Percentiles rank a stretch among this genome's conserved stretches.
phyloP scores from a whole-genome alignment of 441 rosid species.

The Capsella rubella region DNA sequence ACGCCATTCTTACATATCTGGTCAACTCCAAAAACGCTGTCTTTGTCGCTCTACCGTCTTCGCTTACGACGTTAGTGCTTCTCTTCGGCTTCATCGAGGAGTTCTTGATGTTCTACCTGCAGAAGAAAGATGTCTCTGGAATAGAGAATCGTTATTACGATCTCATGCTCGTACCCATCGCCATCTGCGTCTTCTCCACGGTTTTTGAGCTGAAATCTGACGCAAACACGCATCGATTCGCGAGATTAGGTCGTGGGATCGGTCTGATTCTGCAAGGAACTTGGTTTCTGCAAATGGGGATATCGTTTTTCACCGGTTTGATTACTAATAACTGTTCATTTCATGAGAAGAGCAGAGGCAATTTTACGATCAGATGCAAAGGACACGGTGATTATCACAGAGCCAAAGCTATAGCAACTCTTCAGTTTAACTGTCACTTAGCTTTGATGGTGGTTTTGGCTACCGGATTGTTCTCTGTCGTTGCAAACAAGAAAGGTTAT shows the following conservation, averaged over 20 bases:
- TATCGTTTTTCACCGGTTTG: slow-evolving; percentile 72
- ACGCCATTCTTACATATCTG: slow-evolving; percentile 55
- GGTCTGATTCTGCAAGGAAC: slow-evolving; percentile 85
- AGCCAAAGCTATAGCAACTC: slow-evolving; percentile 87
- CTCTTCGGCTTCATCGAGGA: slow-evolving; percentile 81
- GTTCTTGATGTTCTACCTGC: slow-evolving; percentile 69
- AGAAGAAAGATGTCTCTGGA: slow-evolving; percentile 72
- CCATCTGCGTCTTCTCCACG: slow-evolving; percentile 66
- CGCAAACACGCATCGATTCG: slow-evolving; percentile 40
- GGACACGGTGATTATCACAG: slow-evolving; percentile 84
- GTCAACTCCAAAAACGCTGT: slow-evolving; percentile 39
- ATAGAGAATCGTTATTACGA: slow-evolving; percentile 85
- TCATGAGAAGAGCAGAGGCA: slow-evolving; percentile 75
- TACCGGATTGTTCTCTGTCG: slow-evolving; percentile 54
- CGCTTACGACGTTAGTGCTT: slow-evolving; percentile 56
- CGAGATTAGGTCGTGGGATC: slow-evolving; percentile 68
- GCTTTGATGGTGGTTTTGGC: slow-evolving; percentile 70
- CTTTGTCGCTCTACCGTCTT: slow-evolving; percentile 48
- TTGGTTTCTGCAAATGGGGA: slow-evolving; percentile 95
- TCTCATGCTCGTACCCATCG: slow-evolving; percentile 79
- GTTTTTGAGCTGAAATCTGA: slow-evolving; percentile 54
- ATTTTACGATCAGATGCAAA: slow-evolving; percentile 77
- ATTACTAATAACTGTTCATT: slow-evolving; percentile 73
- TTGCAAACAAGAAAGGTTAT: slow-evolving; percentile 55
- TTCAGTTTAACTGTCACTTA: slow-evolving; percentile 91